Base-by-base conservation (phyloP, 352 stramenopile species). In the Pythium oligandrum region DNA sequence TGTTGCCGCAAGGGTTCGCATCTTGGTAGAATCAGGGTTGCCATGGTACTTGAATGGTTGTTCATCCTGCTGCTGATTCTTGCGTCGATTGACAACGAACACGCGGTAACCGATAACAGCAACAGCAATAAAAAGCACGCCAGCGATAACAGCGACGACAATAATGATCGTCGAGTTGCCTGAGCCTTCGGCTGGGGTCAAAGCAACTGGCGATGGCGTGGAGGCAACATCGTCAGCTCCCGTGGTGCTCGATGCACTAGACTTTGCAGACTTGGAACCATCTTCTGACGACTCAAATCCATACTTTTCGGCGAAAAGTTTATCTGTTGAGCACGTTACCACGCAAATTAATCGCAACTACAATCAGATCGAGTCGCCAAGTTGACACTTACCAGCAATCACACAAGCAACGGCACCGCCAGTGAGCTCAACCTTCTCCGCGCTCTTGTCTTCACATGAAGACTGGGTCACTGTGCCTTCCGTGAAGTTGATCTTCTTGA, bases 21-120 rank as follows among this genome's bases (percentile, higher is more conserved):
- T 46, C 61, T 64, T 68, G 30, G 54, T 26, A 26, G 33, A 33
- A 42, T 44, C 26, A 50, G 40, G 3, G 43, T 2, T 8, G 35
- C 11, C 6, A 42, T 42, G 38, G 12, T 32, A 30, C 6, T 42
- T 12, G 1, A 12, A 12, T 8, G 7, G 7, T 12, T 12, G 12
- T 42, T 42, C 12, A 42, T 42, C 38, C 38, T 42, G 7, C 38
- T 8, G 38, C 7, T 12, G 38, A 8, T 8, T 42, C 38, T 42
- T 42, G 35, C 17, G n/a, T 30, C 26, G 10, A 26, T 26, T 26
- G 17, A 26, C 17, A 26, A 26, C 17, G 17, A 26, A 26, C 12
- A 12, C 38, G 7, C 57, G 49, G 17, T 26, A 3, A 4, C 1
- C n/a, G 26, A 47, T 51, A 8, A 42, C 7, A 8, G 38, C 38